Base-by-base conservation (phyloP, 1,284 basidiomycete genomes). In the Ceratobasidium sp. region DNA sequence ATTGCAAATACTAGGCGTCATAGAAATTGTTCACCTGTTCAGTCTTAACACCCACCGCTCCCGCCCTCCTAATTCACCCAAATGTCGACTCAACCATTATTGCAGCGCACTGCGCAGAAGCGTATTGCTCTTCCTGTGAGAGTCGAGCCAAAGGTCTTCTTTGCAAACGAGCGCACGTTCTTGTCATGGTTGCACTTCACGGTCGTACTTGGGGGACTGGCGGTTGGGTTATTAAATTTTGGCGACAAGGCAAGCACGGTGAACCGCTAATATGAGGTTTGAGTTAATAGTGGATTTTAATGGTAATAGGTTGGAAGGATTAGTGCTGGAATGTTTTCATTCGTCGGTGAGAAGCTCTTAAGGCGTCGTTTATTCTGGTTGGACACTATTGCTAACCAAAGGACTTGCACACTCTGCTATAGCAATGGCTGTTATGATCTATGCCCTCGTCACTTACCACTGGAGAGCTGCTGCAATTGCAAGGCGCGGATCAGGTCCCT, bases 361-460 rank as follows among this genome's bases (percentile, higher is more conserved):
- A 7, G 0, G 8, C 26, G 11, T 61, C 28, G 16, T 21, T 38
- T 21, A 63, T 23, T 44, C 7, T 28, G 16, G 35, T 8, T 41
- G 26, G 35, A 28, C n/a, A n/a, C n/a, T n/a, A n/a, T n/a, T 54
- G 47, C 59, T 35, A 23, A 23, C 32, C 32, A 11, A 71, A 46
- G 44, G 43, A 73, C 61, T 73, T 72, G 71, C n/a, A n/a, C n/a
- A n/a, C n/a, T n/a, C n/a, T 62, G 54, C 46, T 59, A 21, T 78
- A 97, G 96, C 97, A 49, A 94, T 98, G 89, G 93, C 89, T 14
- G 95, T 98, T 77, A 98, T 98, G 97, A 81, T 95, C 38, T 98
- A 98, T 81, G 97, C 98, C 0, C 84, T 99, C 21, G 92, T 93
- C 77, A 95, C 95, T 52, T 98, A 96, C 81, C 96, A 98, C 82